A percentile compares a stretch with the other conserved stretches of the same genome.
These are phyloP conservation scores for Glarea lozoyensis DNA, from an alignment of 495 filamentous ascomycete species.

Conservation along the genomic window DNA sequence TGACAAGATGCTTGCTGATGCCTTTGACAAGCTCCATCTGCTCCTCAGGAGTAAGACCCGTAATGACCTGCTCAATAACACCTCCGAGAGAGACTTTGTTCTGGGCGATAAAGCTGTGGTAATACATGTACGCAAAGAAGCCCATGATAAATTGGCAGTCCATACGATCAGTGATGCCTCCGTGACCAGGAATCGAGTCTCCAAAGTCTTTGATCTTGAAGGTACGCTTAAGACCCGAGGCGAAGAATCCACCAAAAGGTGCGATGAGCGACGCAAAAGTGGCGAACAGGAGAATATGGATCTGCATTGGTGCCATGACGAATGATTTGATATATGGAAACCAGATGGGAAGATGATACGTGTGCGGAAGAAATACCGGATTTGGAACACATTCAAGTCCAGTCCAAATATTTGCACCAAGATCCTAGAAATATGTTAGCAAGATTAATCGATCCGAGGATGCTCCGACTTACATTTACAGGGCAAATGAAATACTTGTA, in stretches of 20 bases:
- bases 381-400: constrained; percentile 92
- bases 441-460: not conserved
- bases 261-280: constrained; percentile 96
- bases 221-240: constrained; percentile 92
- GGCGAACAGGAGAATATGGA: constrained; percentile 85
- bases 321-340: constrained; percentile 51
- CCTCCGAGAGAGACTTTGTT: constrained; percentile 72
- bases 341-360: constrained; percentile 70
- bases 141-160: constrained; percentile 99
- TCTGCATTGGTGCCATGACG: constrained; percentile 80
- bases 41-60: constrained; percentile 71
- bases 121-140: constrained; percentile 97
- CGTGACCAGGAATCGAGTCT: constrained; percentile 94
- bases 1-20: constrained; percentile 75
- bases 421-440: constrained; percentile 44
- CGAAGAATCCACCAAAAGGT: constrained; percentile 98
- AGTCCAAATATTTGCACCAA: constrained; percentile 84
- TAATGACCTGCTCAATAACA: constrained; percentile 83
- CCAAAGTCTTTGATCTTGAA: constrained; percentile 99
- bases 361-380: constrained; percentile 76
- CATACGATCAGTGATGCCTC: constrained; percentile 98
- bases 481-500: constrained; percentile 99
- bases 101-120: constrained; percentile 90
- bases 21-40: constrained; percentile 83
- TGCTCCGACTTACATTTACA: constrained; percentile 53